A percentile compares a stretch with the other conserved stretches of the same genome.
Evolutionary conservation across 768 basidiomycete species (phyloP).

Genomic region (Tephrocybe rancida): DNA sequence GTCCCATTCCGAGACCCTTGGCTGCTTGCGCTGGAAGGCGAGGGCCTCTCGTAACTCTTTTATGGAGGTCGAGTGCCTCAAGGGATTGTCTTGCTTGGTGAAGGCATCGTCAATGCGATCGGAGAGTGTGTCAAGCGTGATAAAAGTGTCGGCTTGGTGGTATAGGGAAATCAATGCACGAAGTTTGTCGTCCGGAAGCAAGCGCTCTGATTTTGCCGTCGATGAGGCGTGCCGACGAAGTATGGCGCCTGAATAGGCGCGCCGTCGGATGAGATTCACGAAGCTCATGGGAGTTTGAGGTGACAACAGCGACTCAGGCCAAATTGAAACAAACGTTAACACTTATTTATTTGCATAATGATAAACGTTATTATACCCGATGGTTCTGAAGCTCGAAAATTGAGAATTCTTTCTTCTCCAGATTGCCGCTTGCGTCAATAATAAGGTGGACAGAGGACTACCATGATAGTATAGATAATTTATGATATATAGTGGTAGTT

Average conservation of each 20-base stretch:
- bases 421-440: too few relatives aligned
- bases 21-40: constrained; percentile 26
- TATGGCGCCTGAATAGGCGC: not conserved
- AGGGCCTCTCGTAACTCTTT: constrained; percentile 20
- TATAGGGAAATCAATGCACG: constrained; percentile 78
- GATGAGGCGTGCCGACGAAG: constrained; percentile 23
- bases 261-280: constrained; percentile 16
- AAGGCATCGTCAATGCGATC: constrained; percentile 69
- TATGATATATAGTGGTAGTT: not conserved
- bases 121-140: constrained; percentile 71
- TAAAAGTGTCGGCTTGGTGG: constrained; percentile 72
- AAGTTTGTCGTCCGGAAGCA: constrained; percentile 60
- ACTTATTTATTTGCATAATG: too few relatives aligned
- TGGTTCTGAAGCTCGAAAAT: too few relatives aligned
- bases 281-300: constrained; percentile 19
- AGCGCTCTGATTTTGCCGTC: constrained; percentile 23
- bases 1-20: constrained; percentile 43
- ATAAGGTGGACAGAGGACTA: too few relatives aligned
- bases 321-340: too few relatives aligned
- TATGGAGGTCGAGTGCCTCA: constrained; percentile 9
- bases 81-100: constrained; percentile 17
- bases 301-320: too few relatives aligned
- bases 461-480: too few relatives aligned
- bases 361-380: too few relatives aligned
- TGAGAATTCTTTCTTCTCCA: too few relatives aligned